These are phyloP conservation scores for Kokia cookei DNA, from an alignment of 441 rosid species.

Conservation along the genomic window DNA sequence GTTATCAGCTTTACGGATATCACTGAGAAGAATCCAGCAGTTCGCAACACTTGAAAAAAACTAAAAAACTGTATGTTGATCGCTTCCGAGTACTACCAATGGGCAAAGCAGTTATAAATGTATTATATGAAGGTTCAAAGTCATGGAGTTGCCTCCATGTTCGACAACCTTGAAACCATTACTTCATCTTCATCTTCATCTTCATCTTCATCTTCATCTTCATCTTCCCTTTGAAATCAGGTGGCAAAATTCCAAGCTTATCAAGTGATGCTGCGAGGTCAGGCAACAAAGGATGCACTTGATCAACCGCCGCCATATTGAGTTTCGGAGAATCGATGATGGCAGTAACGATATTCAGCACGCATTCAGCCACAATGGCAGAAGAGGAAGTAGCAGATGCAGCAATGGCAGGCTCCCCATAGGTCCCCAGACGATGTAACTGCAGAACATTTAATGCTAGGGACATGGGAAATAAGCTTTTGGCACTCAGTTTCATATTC, in stretches of 20 bases:
- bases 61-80: constrained; percentile 10
- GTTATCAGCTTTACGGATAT: constrained; percentile 19
- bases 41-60: constrained; percentile 5
- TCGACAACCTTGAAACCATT: constrained; percentile 71
- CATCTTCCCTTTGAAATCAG: constrained; percentile 85
- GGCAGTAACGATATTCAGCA: constrained; percentile 82
- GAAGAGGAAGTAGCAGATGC: constrained; percentile 61
- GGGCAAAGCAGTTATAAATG: constrained; percentile 96
- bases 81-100: constrained; percentile 44
- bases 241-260: constrained; percentile 70
- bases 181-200: constrained; percentile 85
- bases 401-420: constrained; percentile 92
- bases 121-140: constrained; percentile 86
- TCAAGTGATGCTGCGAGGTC: constrained; percentile 71
- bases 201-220: too few relatives aligned
- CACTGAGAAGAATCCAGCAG: constrained; percentile 3
- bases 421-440: constrained; percentile 30
- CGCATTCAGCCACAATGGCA: constrained; percentile 80
- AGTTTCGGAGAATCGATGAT: constrained; percentile 71
- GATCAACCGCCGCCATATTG: constrained; percentile 91
- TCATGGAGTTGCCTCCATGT: constrained; percentile 96
- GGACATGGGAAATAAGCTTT: constrained; percentile 24
- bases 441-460: too few relatives aligned
- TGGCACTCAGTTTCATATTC: constrained; percentile 85
- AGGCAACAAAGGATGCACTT: constrained; percentile 80